Percentiles rank a stretch among this genome's conserved stretches.
Evolutionary conservation across 2,329 filamentous ascomycete genomes (phyloP).

Genomic region (Cercospora nicotianae): DNA sequence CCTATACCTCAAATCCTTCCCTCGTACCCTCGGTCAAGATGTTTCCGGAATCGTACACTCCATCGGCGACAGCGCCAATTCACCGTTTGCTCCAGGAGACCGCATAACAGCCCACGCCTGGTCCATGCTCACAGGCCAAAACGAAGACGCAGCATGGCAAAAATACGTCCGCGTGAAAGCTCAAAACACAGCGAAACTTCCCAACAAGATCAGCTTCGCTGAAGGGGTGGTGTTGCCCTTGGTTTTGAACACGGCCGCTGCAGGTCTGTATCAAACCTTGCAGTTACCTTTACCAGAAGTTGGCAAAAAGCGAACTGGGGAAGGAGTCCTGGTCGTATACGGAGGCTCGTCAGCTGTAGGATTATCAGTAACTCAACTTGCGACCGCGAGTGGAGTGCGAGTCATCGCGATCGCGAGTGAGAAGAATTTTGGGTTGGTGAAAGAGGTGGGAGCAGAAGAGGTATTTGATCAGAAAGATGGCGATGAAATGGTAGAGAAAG

Average conservation of each 20-base stretch:
- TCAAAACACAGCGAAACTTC: slow-evolving; percentile 40
- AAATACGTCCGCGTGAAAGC: slow-evolving; percentile 35
- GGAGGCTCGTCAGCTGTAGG: background rate
- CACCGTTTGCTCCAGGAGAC: slow-evolving; percentile 36
- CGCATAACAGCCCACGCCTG: slow-evolving; percentile 37
- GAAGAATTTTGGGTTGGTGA: slow-evolving; percentile 32
- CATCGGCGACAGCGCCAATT: slow-evolving; percentile 33
- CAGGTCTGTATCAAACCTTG: background rate
- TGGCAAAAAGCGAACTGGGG: background rate
- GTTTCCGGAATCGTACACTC: slow-evolving; percentile 40
- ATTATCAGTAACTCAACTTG: background rate
- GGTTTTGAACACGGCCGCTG: slow-evolving; percentile 5
- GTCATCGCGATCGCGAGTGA: slow-evolving; percentile 35
- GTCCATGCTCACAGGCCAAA: slow-evolving; percentile 5
- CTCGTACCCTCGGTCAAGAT: slow-evolving; percentile 39
- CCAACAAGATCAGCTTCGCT: slow-evolving; percentile 38
- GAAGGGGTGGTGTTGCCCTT: slow-evolving; percentile 40
- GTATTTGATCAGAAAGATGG: slow-evolving; percentile 37
- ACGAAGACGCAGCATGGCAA: slow-evolving; percentile 30
- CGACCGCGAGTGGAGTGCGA: background rate
- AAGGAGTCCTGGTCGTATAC: background rate
- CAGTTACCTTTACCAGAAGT: background rate
- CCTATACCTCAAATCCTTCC: slow-evolving; percentile 36
- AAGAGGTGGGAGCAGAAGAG: slow-evolving; percentile 31
- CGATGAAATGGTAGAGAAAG: slow-evolving; percentile 38